phyloP scores from a whole-genome alignment of 2,329 filamentous ascomycete species.

The Nemania sp. region DNA sequence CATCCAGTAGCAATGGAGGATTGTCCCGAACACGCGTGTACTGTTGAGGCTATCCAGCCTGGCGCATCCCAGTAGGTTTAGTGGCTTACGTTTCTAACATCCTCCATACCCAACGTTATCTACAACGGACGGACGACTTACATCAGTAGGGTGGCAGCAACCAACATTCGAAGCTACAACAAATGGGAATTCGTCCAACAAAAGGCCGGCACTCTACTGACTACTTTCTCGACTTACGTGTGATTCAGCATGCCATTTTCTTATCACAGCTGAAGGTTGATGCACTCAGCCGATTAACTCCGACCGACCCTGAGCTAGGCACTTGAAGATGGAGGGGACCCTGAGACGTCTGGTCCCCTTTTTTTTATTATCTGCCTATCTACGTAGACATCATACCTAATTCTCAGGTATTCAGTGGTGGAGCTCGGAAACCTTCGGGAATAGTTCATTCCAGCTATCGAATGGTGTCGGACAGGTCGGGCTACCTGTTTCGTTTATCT shows the following conservation, averaged over 20 bases:
- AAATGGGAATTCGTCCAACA: background rate
- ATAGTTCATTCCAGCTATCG: conserved; percentile 5
- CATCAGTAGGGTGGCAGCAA: background rate
- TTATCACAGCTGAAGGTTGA: background rate
- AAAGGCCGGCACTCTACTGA: background rate
- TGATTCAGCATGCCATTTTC: background rate
- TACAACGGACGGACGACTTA: background rate
- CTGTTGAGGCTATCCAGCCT: conserved; percentile 35
- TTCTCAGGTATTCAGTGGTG: conserved; percentile 6
- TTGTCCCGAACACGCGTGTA: conserved; percentile 14
- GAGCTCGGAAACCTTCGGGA: conserved; percentile 9
- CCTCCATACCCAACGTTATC: conserved; percentile 10
- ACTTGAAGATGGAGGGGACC: conserved; percentile 26
- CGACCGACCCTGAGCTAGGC: background rate
- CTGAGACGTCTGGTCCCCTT: conserved; percentile 20
- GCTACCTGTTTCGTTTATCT: conserved; percentile 24
- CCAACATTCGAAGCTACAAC: background rate
- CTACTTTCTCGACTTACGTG: background rate
- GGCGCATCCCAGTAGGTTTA: conserved; percentile 23
- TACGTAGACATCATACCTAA: background rate
- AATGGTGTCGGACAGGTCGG: conserved; percentile 7
- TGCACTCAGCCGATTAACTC: background rate
- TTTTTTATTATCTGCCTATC: conserved; percentile 4
- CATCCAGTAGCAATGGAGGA: conserved; percentile 25
- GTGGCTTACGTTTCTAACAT: conserved; percentile 29